phyloP scores from a whole-genome alignment of 257 asterid species.

The Solanum ossicruentum region DNA sequence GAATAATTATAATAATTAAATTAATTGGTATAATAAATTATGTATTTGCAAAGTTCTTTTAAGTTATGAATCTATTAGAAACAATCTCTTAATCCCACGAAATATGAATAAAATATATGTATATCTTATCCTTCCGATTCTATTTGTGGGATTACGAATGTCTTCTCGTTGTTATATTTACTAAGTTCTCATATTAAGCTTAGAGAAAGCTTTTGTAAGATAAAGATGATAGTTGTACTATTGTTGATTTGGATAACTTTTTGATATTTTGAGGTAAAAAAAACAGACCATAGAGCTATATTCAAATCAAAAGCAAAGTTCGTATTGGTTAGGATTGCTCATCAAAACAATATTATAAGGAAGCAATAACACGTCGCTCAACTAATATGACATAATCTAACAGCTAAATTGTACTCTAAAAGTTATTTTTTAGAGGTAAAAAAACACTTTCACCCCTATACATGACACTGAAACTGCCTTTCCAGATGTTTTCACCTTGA shows the following conservation, averaged over 20 bases:
- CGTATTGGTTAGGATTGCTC: neutral
- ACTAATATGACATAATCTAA: neutral
- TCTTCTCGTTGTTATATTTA: no score
- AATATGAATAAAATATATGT: neutral
- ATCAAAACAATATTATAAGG: neutral
- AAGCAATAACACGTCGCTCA: neutral
- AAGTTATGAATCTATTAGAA: no score
- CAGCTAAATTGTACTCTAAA: neutral
- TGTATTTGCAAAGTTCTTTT: no score
- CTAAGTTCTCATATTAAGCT: no score
- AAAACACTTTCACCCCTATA: no score
- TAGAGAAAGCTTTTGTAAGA: neutral
- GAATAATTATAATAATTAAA: no score
- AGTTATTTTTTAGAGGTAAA: no score
- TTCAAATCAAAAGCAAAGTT: neutral
- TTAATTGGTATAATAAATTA: no score
- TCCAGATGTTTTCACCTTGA: conserved; percentile 71
- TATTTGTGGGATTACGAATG: neutral
- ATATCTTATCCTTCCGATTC: neutral
- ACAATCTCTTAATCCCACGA: no score
- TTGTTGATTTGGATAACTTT: neutral
- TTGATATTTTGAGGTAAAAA: neutral
- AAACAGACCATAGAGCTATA: neutral
- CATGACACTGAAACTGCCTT: conserved; percentile 17
- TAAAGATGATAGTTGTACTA: neutral